Base-by-base conservation (phyloP, 2,329 filamentous ascomycete species). In the Ophiocordyceps camponoti-saundersi region DNA sequence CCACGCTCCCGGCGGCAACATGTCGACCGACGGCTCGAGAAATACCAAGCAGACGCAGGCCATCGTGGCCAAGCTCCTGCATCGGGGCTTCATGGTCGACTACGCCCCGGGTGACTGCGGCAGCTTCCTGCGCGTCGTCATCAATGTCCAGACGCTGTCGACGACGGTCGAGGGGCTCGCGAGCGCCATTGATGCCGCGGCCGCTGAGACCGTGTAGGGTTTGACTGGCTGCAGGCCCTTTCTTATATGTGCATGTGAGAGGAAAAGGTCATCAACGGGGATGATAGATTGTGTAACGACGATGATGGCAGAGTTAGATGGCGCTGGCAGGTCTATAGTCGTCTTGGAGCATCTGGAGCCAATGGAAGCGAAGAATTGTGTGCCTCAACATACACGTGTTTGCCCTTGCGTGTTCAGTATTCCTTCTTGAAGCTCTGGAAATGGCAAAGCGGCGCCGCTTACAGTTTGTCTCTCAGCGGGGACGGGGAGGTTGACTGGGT, bases 51-150 rank as follows among this genome's bases (percentile, higher is more conserved):
- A 65, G 40, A 77, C 75, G 30, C 63, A 66, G 53, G 58, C 53
- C 10, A 73, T 77, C 56, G 73, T 70, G 1, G 58, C 60, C 45
- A 63, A 57, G 53, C 59, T 79, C 50, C 65, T 77, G 13, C 50
- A 54, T 3, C 60, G 73, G 44, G 75, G 75, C 0, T 79, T 73
- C 63, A 79, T 79, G 75, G 60, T 77, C 0, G 75, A 79, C 53
- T 78, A 77, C 53, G 72, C 75, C n/a, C 74, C 75, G 0, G 75
- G 74, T 2, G 64, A 69, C 7, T 63, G 59, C 49, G 75, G 75
- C 2, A 71, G 69, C 55, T 77, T 79, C 57, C 72, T 79, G 58
- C 65, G 75, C n/a, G 72, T 76, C 1, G 75, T 79, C 40, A 68
- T 79, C 5, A 79, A 78, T 53, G 66, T 65, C 46, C 71, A 75